A percentile compares a stretch with the other conserved stretches of the same genome.
These are phyloP conservation scores for Cladosporium sp. DNA, from an alignment of 2,329 filamentous ascomycete genomes.

Conservation along the genomic window DNA sequence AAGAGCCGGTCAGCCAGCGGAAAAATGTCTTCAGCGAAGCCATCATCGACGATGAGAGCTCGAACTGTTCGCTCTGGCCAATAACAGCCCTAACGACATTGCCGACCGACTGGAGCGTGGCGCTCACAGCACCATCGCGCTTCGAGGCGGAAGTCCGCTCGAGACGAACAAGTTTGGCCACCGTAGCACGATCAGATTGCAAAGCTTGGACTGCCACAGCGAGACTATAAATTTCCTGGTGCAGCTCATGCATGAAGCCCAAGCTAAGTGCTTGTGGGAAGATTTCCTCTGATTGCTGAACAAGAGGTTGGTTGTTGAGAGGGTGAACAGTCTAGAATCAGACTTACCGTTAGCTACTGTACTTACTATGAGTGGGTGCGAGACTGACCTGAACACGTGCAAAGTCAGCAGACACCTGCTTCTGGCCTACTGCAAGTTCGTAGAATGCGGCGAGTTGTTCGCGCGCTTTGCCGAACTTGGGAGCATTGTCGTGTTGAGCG, in stretches of 20 bases:
- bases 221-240: constrained; percentile 12
- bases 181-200: constrained; percentile 17
- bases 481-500: background rate
- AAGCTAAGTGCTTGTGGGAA: constrained; percentile 18
- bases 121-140: constrained; percentile 7
- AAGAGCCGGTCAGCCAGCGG: constrained; percentile 11
- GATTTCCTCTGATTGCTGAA: constrained; percentile 25
- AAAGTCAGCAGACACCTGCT: constrained; percentile 34
- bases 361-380: constrained; percentile 24
- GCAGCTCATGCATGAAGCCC: constrained; percentile 22
- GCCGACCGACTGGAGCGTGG: constrained; percentile 2
- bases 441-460: constrained; percentile 26
- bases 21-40: constrained; percentile 7
- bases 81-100: constrained; percentile 7
- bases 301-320: constrained; percentile 41
- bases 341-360: constrained; percentile 32
- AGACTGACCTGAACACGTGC: constrained; percentile 36
- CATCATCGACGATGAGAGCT: background rate
- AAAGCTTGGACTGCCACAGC: constrained; percentile 14
- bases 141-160: constrained; percentile 4
- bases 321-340: constrained; percentile 40
- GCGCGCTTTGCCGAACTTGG: constrained; percentile 10
- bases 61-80: constrained; percentile 1
- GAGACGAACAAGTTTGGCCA: constrained; percentile 2
- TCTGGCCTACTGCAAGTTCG: constrained; percentile 27